Evolutionary conservation across 257 asterid species (phyloP).

Genomic region (Fraxinus anomala): DNA sequence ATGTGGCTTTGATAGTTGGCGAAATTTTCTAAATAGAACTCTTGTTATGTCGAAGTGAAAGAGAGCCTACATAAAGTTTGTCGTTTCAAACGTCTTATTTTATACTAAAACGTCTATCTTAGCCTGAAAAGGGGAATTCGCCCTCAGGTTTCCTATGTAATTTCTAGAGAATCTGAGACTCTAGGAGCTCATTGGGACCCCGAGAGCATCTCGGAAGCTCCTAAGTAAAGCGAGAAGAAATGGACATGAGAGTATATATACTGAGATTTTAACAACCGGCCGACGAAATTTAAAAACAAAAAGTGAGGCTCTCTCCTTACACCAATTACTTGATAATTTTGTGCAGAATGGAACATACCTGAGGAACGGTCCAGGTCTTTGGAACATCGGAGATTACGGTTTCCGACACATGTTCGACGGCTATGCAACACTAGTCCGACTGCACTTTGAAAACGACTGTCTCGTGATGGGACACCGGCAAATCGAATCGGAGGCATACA

Average conservation of each 20-base stretch:
- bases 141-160: too few species aligned
- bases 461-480: conserved; percentile 88
- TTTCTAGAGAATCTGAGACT: too few species aligned
- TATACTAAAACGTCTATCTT: too few species aligned
- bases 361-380: conserved; percentile 91
- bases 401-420: conserved; percentile 98
- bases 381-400: conserved; percentile 86
- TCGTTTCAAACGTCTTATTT: not conserved
- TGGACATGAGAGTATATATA: not conserved
- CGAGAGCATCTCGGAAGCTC: not conserved
- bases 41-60: not conserved
- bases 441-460: conserved; percentile 60
- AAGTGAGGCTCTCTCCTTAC: not conserved
- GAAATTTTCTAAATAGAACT: not conserved
- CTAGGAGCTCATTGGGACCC: too few species aligned
- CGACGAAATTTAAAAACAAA: too few species aligned
- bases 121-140: not conserved
- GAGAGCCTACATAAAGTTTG: not conserved
- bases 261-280: too few species aligned
- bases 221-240: not conserved
- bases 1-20: not conserved
- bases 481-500: conserved; percentile 82
- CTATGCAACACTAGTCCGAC: conserved; percentile 92
- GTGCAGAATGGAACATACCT: conserved; percentile 90
- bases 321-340: not conserved